These are phyloP conservation scores for Exophiala spinifera DNA, from an alignment of 2,329 filamentous ascomycete genomes.

Conservation along the genomic window DNA sequence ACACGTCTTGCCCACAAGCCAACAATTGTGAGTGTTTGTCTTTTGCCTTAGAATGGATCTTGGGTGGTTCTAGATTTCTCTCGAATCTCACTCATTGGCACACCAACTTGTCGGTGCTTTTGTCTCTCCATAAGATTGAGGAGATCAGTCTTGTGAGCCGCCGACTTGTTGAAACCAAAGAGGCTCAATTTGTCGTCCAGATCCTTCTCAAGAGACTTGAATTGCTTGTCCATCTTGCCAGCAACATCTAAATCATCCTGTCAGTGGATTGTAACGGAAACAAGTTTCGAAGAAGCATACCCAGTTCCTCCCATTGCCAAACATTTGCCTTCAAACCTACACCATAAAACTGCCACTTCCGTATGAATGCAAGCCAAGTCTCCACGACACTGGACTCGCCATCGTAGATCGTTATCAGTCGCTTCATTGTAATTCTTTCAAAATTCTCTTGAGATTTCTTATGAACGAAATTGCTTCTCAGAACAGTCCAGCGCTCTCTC, in stretches of 20 bases:
- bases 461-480: constrained; percentile 82
- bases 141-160: constrained; percentile 32
- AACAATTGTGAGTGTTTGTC: neutral
- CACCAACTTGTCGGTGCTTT: constrained; percentile 36
- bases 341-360: constrained; percentile 91
- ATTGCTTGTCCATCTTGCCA: constrained; percentile 40
- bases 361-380: constrained; percentile 86
- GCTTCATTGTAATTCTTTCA: constrained; percentile 79
- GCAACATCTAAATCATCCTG: constrained; percentile 36
- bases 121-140: constrained; percentile 38
- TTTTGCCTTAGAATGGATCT: constrained; percentile 9
- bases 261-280: constrained; percentile 1
- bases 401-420: constrained; percentile 89
- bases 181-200: constrained; percentile 41
- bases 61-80: constrained; percentile 23
- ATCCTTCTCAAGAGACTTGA: constrained; percentile 38
- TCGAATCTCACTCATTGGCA: constrained; percentile 36
- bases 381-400: constrained; percentile 85
- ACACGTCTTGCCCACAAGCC: no score
- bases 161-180: constrained; percentile 41
- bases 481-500: constrained; percentile 91
- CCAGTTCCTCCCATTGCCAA: constrained; percentile 77
- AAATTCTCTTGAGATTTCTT: constrained; percentile 99
- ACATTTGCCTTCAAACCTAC: constrained; percentile 99
- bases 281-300: constrained; percentile 44